phyloP scores from a whole-genome alignment of 352 stramenopile genomes.

The Phytophthora crassamura region DNA sequence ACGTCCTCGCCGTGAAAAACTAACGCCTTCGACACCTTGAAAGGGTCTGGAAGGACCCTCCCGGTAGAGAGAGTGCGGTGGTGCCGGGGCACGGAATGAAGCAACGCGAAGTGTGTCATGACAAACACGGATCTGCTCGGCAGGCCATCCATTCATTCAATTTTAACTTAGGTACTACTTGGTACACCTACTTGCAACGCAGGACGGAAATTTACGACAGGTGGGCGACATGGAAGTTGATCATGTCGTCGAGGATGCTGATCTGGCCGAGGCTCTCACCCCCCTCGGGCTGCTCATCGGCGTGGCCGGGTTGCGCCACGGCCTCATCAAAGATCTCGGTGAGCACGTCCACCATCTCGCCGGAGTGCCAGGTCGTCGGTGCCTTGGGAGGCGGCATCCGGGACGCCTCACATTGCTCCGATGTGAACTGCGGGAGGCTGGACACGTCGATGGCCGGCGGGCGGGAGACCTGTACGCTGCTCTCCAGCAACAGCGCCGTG shows the following conservation, averaged over 20 bases:
- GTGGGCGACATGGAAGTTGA: constrained; percentile 56
- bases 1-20: constrained; percentile 9
- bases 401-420: constrained; percentile 12
- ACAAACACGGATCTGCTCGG: constrained; percentile 15
- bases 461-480: constrained; percentile 22
- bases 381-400: constrained; percentile 12
- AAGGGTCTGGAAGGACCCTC: constrained; percentile 1
- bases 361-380: constrained; percentile 28
- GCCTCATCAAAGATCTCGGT: constrained; percentile 50
- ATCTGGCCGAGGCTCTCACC: constrained; percentile 16
- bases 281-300: constrained; percentile 13
- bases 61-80: not conserved
- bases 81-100: constrained; percentile 24
- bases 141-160: constrained; percentile 3
- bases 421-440: constrained; percentile 14
- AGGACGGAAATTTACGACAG: constrained; percentile 22
- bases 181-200: constrained; percentile 11
- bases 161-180: constrained; percentile 26
- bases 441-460: constrained; percentile 27
- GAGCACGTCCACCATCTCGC: constrained; percentile 38
- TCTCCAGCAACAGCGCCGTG: constrained; percentile 30
- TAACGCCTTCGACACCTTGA: constrained; percentile 1
- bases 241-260: constrained; percentile 56
- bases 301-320: constrained; percentile 14
- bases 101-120: constrained; percentile 12